Percentiles rank a stretch among this genome's conserved stretches.
Evolutionary conservation across 2,329 filamentous ascomycete genomes (phyloP).

Genomic region (Claviceps humidiphila): DNA sequence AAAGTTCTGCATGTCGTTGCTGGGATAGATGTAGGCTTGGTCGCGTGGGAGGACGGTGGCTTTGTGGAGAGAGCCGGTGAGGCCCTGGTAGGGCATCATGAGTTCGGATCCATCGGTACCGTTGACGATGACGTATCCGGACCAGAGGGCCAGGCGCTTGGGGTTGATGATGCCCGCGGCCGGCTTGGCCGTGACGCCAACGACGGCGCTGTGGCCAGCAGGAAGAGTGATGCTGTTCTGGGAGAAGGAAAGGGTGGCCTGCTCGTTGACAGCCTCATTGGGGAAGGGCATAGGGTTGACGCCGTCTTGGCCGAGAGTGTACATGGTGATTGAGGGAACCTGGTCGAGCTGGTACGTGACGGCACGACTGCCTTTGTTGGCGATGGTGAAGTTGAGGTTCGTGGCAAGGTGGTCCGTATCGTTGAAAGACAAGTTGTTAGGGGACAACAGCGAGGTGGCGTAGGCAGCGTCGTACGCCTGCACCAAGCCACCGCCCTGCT

Average conservation of each 20-base stretch:
- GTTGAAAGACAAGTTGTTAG: constrained; percentile 46
- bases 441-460: constrained; percentile 36
- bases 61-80: constrained; percentile 20
- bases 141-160: constrained; percentile 27
- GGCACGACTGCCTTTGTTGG: constrained; percentile 35
- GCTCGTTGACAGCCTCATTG: constrained; percentile 25
- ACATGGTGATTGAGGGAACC: constrained; percentile 36
- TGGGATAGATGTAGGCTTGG: constrained; percentile 15
- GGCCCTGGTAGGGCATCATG: constrained; percentile 27
- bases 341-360: constrained; percentile 39
- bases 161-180: constrained; percentile 24
- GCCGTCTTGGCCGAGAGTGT: constrained; percentile 26
- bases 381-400: constrained; percentile 37
- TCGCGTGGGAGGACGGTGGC: constrained; percentile 9
- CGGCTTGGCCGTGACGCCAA: constrained; percentile 30
- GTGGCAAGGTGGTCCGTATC: constrained; percentile 43
- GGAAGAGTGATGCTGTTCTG: constrained; percentile 29
- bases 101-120: constrained; percentile 23
- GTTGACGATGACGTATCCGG: constrained; percentile 27
- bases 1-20: constrained; percentile 14
- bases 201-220: constrained; percentile 26
- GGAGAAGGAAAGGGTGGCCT: constrained; percentile 30
- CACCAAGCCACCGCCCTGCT: constrained; percentile 47
- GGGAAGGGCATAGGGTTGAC: constrained; percentile 30
- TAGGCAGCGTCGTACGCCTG: constrained; percentile 46